Base-by-base conservation (phyloP, 805 yeast species). In the Ogataea nakhonphanomensis region DNA sequence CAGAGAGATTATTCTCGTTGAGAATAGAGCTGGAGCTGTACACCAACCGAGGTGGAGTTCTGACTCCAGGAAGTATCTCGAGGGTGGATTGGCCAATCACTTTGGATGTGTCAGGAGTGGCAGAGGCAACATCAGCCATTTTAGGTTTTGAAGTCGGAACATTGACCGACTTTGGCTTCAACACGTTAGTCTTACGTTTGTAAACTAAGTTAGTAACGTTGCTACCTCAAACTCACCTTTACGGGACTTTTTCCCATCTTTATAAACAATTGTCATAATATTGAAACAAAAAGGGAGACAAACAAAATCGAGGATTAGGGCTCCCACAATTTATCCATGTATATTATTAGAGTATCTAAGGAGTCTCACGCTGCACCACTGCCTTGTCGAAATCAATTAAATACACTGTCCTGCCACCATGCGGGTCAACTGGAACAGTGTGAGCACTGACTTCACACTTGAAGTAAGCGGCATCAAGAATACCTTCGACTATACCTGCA, bases 401-500 rank as follows among this genome's bases (percentile, higher is more conserved):
- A 52, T 81, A 87, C 0, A 88, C 90, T 0, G 96, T 87, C 44
- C 87, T 64, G 44, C 71, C 61, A 0, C 91, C 88, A 24, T 53
- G 56, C 3, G 70, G 74, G 2, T 74, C 82, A 2, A 71, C 61
- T 1, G 85, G 84, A 12, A 81, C 86, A 0, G 81, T 72, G 55
- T 88, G 95, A 1, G 96, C 95, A n/a, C 84, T 76, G 7, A 88
- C 95, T 33, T 66, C 69, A 10, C 91, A 89, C 39, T 73, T 78
- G 55, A 86, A 86, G 47, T 79, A 79, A 2, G 86, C 69, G 4
- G 83, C 70, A 53, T 84, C 93, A 43, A 88, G 65, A 1, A 87
- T 79, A 0, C 95, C 95, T 58, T 88, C 95, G 29, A 87, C 71
- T 11, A 88, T 73, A 0, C 96, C 96, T 0, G 95, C 95, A 1